Percentiles rank a stretch among this genome's conserved stretches.
Conservation (phyloP, 768 basidiomycete genomes). For the Leccinum uliginosum region DNA sequence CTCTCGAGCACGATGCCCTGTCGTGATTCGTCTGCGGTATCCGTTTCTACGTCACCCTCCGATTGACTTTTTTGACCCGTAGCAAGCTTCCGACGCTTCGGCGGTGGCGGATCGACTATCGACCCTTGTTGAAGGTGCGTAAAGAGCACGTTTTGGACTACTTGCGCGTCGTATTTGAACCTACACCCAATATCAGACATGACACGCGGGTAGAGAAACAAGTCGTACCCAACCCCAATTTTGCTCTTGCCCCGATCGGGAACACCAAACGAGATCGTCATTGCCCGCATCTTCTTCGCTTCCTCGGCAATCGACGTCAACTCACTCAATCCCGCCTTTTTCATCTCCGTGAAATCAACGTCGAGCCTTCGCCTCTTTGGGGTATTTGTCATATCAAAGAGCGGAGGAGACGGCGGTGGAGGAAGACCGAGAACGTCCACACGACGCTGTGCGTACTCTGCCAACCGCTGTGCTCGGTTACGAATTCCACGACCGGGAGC, state of each 20-base stretch:
- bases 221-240: slow-evolving; percentile 42
- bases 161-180: slow-evolving; percentile 48
- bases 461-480: slow-evolving; percentile 62
- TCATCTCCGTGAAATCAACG: slow-evolving; percentile 21
- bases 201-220: neutral
- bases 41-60: slow-evolving; percentile 8
- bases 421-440: slow-evolving; percentile 37
- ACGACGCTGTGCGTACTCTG: slow-evolving; percentile 63
- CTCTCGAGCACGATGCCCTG: slow-evolving; percentile 26
- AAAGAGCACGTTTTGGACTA: slow-evolving; percentile 43
- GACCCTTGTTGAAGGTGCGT: slow-evolving; percentile 27
- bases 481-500: slow-evolving; percentile 51
- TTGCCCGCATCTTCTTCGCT: slow-evolving; percentile 37
- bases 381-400: slow-evolving; percentile 32
- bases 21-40: slow-evolving; percentile 6
- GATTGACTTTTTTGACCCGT: slow-evolving; percentile 3
- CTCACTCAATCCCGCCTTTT: slow-evolving; percentile 21
- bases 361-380: slow-evolving; percentile 28
- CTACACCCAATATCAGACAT: slow-evolving; percentile 25
- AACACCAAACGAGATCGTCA: slow-evolving; percentile 48
- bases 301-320: slow-evolving; percentile 31
- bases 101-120: slow-evolving; percentile 11
- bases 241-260: slow-evolving; percentile 28
- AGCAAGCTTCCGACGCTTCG: slow-evolving; percentile 28
- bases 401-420: slow-evolving; percentile 25